These are phyloP conservation scores for Chrysosporium keratinophilum DNA, from an alignment of 2,329 filamentous ascomycete genomes.

Conservation along the genomic window DNA sequence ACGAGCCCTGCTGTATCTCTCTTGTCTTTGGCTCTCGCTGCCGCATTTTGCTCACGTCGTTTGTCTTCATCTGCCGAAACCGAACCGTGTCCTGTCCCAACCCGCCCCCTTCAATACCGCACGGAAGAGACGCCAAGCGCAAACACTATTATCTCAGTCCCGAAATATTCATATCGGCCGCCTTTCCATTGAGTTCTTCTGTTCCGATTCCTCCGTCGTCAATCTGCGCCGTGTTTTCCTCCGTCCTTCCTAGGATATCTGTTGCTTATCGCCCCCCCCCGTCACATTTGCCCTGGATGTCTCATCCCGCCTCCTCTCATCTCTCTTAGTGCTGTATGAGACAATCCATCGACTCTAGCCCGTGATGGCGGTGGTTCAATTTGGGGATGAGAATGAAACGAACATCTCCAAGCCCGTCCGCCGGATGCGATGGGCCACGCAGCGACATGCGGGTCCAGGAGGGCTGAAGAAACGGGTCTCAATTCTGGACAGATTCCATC, in stretches of 20 bases:
- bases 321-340: constrained; percentile 12
- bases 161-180: not conserved
- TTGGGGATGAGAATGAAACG: constrained; percentile 24
- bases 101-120: not conserved
- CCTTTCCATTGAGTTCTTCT: not conserved
- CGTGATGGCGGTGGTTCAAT: constrained; percentile 32
- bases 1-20: not conserved
- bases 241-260: too few species aligned
- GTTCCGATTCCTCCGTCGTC: not conserved
- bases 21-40: not conserved
- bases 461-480: constrained; percentile 70
- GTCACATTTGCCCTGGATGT: constrained; percentile 5
- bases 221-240: not conserved
- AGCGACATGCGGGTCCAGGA: constrained; percentile 65
- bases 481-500: constrained; percentile 66
- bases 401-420: constrained; percentile 56
- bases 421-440: constrained; percentile 91
- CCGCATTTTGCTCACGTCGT: not conserved
- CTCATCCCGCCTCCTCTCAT: constrained; percentile 7
- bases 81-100: not conserved
- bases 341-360: constrained; percentile 11
- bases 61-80: not conserved
- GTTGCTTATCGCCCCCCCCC: too few species aligned
- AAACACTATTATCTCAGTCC: not conserved
- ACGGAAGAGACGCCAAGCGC: not conserved